A percentile compares a stretch with the other conserved stretches of the same genome.
Evolutionary conservation across 345 rosid genomes (phyloP).

Genomic region (Citrus mangshanensis): DNA sequence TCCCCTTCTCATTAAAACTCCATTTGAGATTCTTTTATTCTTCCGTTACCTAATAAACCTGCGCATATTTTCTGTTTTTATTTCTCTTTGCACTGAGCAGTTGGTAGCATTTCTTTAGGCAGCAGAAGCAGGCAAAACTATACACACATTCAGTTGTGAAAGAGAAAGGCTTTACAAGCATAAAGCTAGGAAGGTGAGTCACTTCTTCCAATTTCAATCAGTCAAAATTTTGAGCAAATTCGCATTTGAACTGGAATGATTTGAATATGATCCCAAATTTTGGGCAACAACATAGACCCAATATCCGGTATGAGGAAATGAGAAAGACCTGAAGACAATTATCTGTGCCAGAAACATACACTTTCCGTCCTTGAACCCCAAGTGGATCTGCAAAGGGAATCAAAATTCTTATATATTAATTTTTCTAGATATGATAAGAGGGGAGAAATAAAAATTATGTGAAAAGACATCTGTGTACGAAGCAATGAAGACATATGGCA

Average conservation of each 20-base stretch:
- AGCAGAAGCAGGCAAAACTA: background rate
- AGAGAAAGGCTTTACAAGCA: background rate
- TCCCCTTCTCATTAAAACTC: background rate
- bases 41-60: background rate
- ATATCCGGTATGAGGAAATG: conserved; percentile 4
- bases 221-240: background rate
- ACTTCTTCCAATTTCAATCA: background rate
- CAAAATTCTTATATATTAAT: conserved; percentile 12
- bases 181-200: background rate
- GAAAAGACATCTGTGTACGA: conserved; percentile 1
- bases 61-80: background rate
- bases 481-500: background rate
- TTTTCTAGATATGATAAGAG: background rate
- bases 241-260: background rate
- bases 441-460: too few relatives aligned
- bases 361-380: conserved; percentile 97
- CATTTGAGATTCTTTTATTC: background rate
- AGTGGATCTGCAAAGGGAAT: conserved; percentile 64
- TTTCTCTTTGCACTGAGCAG: background rate
- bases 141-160: background rate
- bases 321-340: conserved; percentile 65
- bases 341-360: conserved; percentile 48
- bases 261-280: background rate
- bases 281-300: background rate
- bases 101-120: background rate